Evolutionary conservation across 805 yeast genomes (phyloP).

Genomic region (Cephaloascus albidus): DNA sequence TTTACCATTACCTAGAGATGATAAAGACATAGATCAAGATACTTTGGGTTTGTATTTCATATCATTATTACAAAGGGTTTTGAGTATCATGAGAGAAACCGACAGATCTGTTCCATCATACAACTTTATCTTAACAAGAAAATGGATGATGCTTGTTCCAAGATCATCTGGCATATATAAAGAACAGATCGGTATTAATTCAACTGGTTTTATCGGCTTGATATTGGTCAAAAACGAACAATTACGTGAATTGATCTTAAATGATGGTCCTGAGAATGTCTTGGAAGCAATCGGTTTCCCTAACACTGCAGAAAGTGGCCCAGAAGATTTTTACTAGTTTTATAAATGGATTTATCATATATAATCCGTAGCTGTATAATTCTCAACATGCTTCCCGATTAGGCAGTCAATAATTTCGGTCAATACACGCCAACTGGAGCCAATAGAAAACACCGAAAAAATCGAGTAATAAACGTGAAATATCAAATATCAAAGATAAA

Average conservation of each 20-base stretch:
- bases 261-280: constrained; percentile 41
- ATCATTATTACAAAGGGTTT: constrained; percentile 58
- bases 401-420: neutral
- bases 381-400: neutral
- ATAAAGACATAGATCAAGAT: constrained; percentile 41
- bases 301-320: constrained; percentile 42
- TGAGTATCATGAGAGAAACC: constrained; percentile 55
- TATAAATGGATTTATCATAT: too few relatives aligned
- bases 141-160: constrained; percentile 85
- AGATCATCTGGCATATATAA: constrained; percentile 49
- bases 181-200: constrained; percentile 51
- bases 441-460: neutral
- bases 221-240: constrained; percentile 65
- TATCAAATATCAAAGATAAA: too few relatives aligned
- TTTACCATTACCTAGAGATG: constrained; percentile 42
- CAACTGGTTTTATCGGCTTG: constrained; percentile 76
- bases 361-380: too few relatives aligned
- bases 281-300: constrained; percentile 61
- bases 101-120: constrained; percentile 44
- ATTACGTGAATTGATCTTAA: constrained; percentile 33
- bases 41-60: constrained; percentile 60
- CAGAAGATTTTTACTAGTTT: constrained; percentile 63
- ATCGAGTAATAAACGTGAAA: neutral
- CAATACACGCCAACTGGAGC: neutral
- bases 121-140: constrained; percentile 72